Evolutionary conservation across 805 yeast genomes (phyloP), one percentile per base, ranked within the genome.

Genomic region (Candida yuanshanica): DNA sequence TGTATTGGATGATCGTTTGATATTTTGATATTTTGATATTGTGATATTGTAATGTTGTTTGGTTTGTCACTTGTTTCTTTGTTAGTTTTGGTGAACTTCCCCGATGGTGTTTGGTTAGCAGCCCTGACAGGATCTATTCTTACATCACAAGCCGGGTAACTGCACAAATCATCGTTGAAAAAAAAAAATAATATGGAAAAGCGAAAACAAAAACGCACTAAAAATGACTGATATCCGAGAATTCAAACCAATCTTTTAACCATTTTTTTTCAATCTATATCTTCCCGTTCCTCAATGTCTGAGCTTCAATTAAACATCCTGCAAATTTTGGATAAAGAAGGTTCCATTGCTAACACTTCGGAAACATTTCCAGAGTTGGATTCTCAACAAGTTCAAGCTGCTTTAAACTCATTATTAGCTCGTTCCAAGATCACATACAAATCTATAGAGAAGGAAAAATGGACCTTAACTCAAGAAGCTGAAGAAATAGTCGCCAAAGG

Each of bases 381-480:
- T 41, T 74, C 91, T 33, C 78, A 76, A 60, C 69, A 75, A 13
- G 70, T 87, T 39, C 84, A 83, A 52, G 77, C 95, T n/a, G 91
- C 91, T 22, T 76, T 93, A 56, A 83, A 82, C 58, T 90, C 97
- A 18, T 72, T 93, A 43, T 75, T 81, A 59, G 90, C 96, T 46
- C 83, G 84, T 62, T 73, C 77, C 42, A 90, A 91, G 86, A 74
- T 93, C 53, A 65, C 66, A 35, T 90, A 79, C 69, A 70, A 75
- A 52, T 76, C 85, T 46, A 70, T 78, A 41, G 98, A 91, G 62
- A 69, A 72, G 40, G 95, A 90, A 50, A 62, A 69, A 49, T 91
- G 90, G 82, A 65, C 71, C 21, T 75, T 89, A 48, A 83, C 95
- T 11, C 66, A 64, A 10, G 99, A 93, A 69, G 98, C 95, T 37